Evolutionary conservation across 148 eudicot species (phyloP).

Genomic region (Fagopyrum tataricum): DNA sequence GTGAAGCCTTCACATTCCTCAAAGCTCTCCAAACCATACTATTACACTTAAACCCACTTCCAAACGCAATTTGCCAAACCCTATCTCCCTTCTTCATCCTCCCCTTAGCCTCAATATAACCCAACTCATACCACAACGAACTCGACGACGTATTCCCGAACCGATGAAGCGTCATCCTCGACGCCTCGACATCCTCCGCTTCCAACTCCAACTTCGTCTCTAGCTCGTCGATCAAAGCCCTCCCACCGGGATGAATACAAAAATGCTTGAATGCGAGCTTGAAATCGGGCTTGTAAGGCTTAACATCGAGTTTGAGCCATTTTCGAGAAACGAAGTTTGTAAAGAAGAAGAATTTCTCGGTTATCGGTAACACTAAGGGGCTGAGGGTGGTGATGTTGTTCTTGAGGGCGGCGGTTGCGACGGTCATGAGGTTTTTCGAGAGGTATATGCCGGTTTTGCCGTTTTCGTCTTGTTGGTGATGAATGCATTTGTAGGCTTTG

Average conservation of each 20-base stretch:
- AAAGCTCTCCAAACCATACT: conserved; percentile 53
- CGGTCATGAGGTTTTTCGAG: conserved; percentile 45
- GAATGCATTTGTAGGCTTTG: conserved; percentile 48
- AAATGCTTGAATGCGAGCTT: conserved; percentile 53
- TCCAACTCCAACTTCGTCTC: conserved; percentile 43
- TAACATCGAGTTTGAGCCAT: conserved; percentile 35
- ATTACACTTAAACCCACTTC: conserved; percentile 57
- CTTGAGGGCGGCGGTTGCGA: conserved; percentile 44
- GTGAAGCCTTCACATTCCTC: conserved; percentile 35
- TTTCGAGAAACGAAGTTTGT: conserved; percentile 20
- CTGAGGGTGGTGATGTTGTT: conserved; percentile 42
- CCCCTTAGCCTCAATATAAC: conserved; percentile 50
- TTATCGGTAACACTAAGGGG: conserved; percentile 37
- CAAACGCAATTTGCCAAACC: conserved; percentile 58
- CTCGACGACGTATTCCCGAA: conserved; percentile 60
- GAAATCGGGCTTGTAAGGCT: conserved; percentile 50
- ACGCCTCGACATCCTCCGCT: conserved; percentile 40
- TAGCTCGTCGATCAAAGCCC: conserved; percentile 52
- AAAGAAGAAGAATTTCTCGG: conserved; percentile 44
- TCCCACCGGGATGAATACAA: conserved; percentile 54
- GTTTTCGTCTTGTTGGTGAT: conserved; percentile 52
- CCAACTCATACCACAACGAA: conserved; percentile 59
- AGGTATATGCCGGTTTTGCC: conserved; percentile 50
- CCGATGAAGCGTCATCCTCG: conserved; percentile 54
- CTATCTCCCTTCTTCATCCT: conserved; percentile 47